These are phyloP conservation scores for Ormosia emarginata DNA, from an alignment of 306 rosid genomes.

Conservation along the genomic window DNA sequence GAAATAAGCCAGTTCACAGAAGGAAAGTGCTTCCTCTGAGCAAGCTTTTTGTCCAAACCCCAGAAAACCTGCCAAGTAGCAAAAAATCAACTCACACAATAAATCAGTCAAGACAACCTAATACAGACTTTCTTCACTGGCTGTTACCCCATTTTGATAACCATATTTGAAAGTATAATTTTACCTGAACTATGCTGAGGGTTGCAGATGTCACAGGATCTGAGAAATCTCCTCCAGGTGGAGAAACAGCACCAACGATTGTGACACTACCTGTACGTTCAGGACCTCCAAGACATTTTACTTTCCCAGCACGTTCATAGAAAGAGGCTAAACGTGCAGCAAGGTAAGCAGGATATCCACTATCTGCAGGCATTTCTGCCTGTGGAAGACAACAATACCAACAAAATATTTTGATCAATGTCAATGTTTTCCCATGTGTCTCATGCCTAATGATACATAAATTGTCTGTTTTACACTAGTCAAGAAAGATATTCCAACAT, in stretches of 20 bases:
- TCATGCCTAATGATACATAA: background rate
- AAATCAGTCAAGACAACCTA: background rate
- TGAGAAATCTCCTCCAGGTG: conserved; percentile 99
- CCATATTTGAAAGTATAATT: conserved; percentile 3
- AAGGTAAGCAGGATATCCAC: conserved; percentile 99
- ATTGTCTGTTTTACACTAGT: background rate
- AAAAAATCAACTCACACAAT: background rate
- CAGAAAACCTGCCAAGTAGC: conserved; percentile 78
- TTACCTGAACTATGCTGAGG: conserved; percentile 98
- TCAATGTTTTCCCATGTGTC: background rate
- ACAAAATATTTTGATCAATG: conserved; percentile 14
- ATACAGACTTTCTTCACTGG: background rate
- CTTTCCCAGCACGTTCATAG: conserved; percentile 99
- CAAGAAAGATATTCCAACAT: background rate
- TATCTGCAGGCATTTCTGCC: conserved; percentile 99
- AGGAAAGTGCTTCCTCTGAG: conserved; percentile 99
- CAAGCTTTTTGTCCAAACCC: conserved; percentile 99
- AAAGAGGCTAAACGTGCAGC: conserved; percentile 99
- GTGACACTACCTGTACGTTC: conserved; percentile 98
- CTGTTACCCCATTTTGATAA: conserved; percentile 3
- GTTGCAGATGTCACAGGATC: conserved; percentile 99
- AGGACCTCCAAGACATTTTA: conserved; percentile 97
- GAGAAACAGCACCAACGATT: conserved; percentile 99
- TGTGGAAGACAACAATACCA: conserved; percentile 34
- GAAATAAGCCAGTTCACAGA: conserved; percentile 99